These are phyloP conservation scores for Diversispora epigaea DNA, from an alignment of 192 early-diverging fungal genomes.

Conservation along the genomic window DNA sequence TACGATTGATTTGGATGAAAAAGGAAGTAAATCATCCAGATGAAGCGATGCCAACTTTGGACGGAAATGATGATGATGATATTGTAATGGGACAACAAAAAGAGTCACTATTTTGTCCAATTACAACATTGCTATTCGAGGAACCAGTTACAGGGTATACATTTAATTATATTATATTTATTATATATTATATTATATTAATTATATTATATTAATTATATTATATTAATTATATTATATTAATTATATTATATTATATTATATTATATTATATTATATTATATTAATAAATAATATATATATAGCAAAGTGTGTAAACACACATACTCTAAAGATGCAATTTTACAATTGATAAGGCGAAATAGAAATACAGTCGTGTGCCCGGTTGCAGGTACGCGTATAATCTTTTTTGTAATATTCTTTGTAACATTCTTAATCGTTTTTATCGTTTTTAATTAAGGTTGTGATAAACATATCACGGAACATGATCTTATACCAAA, in stretches of 20 bases:
- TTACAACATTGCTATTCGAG: conserved; percentile 37
- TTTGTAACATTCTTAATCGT: background rate
- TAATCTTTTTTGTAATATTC: background rate
- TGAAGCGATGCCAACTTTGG: conserved; percentile 32
- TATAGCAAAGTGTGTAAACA: conserved; percentile 35
- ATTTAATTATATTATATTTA: background rate
- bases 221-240: background rate
- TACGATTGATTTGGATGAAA: background rate
- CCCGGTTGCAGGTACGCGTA: conserved; percentile 25
- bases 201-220: background rate
- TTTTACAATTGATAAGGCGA: conserved; percentile 15
- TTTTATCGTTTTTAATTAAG: conserved; percentile 1
- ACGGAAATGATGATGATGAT: conserved; percentile 34
- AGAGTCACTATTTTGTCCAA: conserved; percentile 34
- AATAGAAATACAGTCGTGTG: conserved; percentile 6
- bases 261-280: background rate
- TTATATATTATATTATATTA: background rate
- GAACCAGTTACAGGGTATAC: conserved; percentile 37
- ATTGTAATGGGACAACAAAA: conserved; percentile 33
- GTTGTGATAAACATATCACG: conserved; percentile 29
- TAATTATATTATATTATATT: too few relatives aligned
- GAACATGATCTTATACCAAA: conserved; percentile 8
- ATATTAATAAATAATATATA: background rate
- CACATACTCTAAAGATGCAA: conserved; percentile 35
- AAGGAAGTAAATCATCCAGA: conserved; percentile 38